Percentiles rank a stretch among this genome's conserved stretches.
Conservation (phyloP, 495 filamentous ascomycete species). For the Aspergillus carlsbadensis region DNA sequence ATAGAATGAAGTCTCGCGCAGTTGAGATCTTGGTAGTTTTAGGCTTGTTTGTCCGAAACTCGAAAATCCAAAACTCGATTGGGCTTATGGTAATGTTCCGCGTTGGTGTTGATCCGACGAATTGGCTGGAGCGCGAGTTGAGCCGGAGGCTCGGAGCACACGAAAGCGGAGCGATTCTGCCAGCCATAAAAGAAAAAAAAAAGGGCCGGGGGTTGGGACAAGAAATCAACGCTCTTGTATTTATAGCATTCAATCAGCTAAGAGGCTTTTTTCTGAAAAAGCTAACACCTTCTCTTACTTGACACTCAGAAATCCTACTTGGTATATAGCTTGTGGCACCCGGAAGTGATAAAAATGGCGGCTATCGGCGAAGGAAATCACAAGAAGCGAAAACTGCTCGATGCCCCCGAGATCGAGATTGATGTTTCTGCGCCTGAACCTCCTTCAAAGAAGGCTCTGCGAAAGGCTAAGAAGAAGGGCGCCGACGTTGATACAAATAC, state of each 20-base stretch:
- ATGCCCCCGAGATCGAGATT: conserved; percentile 73
- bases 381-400: conserved; percentile 71
- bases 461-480: conserved; percentile 74
- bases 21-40: neutral
- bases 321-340: neutral
- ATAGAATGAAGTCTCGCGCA: neutral
- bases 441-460: conserved; percentile 85
- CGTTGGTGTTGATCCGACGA: neutral
- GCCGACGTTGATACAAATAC: conserved; percentile 18
- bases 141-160: conserved; percentile 4
- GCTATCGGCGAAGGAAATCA: conserved; percentile 31
- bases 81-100: neutral
- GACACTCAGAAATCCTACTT: neutral
- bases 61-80: neutral
- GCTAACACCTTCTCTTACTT: neutral
- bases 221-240: neutral
- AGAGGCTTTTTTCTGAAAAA: neutral
- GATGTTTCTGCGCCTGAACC: conserved; percentile 86
- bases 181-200: conserved; percentile 29
- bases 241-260: too few relatives aligned
- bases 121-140: conserved; percentile 1
- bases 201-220: neutral
- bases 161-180: conserved; percentile 30
- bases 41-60: neutral
- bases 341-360: conserved; percentile 25